These are phyloP conservation scores for Candida yuanshanica DNA, from an alignment of 805 yeast species.

Conservation along the genomic window DNA sequence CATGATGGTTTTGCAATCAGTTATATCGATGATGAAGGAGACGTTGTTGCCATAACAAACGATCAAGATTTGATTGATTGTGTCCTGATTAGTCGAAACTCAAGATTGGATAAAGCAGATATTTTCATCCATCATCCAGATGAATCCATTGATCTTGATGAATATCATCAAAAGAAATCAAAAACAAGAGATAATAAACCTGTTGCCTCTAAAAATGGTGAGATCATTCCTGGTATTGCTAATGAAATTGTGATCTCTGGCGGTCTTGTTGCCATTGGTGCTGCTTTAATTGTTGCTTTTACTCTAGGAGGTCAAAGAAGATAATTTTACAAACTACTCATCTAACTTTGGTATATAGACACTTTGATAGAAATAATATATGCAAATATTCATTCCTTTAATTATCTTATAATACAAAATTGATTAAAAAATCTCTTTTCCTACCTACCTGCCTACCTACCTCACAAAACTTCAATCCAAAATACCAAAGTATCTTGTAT, in stretches of 20 bases:
- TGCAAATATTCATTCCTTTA: too few species aligned
- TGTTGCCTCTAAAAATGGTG: slow-evolving; percentile 6
- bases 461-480: slow-evolving; percentile 7
- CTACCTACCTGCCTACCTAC: neutral
- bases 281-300: slow-evolving; percentile 51
- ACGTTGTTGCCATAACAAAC: slow-evolving; percentile 68
- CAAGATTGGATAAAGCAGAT: slow-evolving; percentile 59
- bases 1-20: slow-evolving; percentile 53
- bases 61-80: slow-evolving; percentile 73
- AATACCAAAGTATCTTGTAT: slow-evolving; percentile 6
- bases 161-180: slow-evolving; percentile 16
- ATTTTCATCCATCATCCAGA: slow-evolving; percentile 66
- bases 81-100: slow-evolving; percentile 45
- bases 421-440: too few species aligned
- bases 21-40: slow-evolving; percentile 81
- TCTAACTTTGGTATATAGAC: neutral
- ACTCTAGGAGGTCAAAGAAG: slow-evolving; percentile 29
- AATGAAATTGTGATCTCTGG: slow-evolving; percentile 62
- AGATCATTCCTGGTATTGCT: slow-evolving; percentile 46
- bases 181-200: slow-evolving; percentile 7
- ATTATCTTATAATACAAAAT: too few species aligned
- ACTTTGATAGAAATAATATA: neutral
- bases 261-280: slow-evolving; percentile 53
- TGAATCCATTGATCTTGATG: slow-evolving; percentile 30
- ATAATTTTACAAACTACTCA: neutral